phyloP scores from a whole-genome alignment of 2,329 filamentous ascomycete genomes.

The Colletotrichum sidae region DNA sequence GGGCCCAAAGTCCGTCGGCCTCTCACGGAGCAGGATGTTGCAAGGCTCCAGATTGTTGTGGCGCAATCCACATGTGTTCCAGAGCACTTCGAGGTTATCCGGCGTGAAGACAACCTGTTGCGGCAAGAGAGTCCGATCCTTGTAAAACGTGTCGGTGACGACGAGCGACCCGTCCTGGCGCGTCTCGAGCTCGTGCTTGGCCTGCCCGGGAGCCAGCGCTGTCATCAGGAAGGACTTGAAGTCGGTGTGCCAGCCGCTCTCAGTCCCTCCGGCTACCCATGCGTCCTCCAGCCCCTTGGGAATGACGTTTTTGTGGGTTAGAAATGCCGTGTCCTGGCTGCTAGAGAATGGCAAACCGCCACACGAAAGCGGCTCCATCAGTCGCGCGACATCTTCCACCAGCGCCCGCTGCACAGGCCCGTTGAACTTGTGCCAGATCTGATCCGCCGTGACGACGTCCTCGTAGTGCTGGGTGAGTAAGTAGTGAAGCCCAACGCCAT shows the following conservation, averaged over 20 bases:
- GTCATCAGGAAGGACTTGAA: conserved; percentile 1
- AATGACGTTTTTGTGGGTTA: neutral
- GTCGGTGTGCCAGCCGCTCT: neutral
- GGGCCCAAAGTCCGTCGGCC: neutral
- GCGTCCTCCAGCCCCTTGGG: neutral
- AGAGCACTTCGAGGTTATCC: conserved; percentile 3
- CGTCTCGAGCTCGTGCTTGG: neutral
- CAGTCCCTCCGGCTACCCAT: neutral
- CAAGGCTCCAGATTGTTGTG: conserved; percentile 30
- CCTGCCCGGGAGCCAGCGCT: neutral
- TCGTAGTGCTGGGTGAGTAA: conserved; percentile 18
- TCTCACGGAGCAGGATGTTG: conserved; percentile 9
- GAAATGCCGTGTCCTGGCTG: neutral
- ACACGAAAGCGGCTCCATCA: neutral
- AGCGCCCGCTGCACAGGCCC: neutral
- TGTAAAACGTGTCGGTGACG: neutral
- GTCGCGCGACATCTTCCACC: neutral
- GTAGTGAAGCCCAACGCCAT: conserved; percentile 6
- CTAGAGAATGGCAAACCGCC: neutral
- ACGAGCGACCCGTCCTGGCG: conserved; percentile 4
- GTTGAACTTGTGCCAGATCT: conserved; percentile 3
- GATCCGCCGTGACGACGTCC: neutral
- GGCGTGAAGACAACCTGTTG: conserved; percentile 2
- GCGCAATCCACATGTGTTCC: neutral
- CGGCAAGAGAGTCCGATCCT: neutral